These are phyloP conservation scores for Solanum infundibuliforme DNA, from an alignment of 257 asterid genomes.

Conservation along the genomic window DNA sequence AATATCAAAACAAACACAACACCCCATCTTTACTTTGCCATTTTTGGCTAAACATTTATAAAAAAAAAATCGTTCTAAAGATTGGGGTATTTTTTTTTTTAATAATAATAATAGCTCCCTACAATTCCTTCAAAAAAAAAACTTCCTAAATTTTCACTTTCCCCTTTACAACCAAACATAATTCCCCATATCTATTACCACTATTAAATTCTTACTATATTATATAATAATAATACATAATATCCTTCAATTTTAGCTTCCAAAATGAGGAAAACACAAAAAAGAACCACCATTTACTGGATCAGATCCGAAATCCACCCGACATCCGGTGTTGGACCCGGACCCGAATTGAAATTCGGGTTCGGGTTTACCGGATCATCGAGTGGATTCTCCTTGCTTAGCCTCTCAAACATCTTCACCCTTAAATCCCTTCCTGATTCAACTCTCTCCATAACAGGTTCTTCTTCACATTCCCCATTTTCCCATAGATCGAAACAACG, in stretches of 20 bases:
- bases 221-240: neutral
- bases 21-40: neutral
- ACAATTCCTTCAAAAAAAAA: neutral
- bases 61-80: neutral
- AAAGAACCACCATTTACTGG: constrained; percentile 4
- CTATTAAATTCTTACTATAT: neutral
- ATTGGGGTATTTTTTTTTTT: neutral
- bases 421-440: constrained; percentile 46
- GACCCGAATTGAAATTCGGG: constrained; percentile 1
- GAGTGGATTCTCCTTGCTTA: constrained; percentile 40
- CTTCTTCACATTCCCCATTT: constrained; percentile 11
- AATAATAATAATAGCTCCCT: neutral
- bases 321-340: constrained; percentile 31
- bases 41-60: neutral
- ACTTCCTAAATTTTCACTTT: neutral
- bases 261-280: neutral
- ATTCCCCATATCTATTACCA: neutral
- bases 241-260: neutral
- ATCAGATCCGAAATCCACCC: constrained; percentile 71
- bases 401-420: constrained; percentile 33
- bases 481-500: constrained; percentile 19
- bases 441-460: constrained; percentile 35
- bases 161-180: neutral
- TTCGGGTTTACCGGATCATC: constrained; percentile 35
- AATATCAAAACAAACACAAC: neutral